Conservation (phyloP, 768 basidiomycete species). For the Pholiota microspora region DNA sequence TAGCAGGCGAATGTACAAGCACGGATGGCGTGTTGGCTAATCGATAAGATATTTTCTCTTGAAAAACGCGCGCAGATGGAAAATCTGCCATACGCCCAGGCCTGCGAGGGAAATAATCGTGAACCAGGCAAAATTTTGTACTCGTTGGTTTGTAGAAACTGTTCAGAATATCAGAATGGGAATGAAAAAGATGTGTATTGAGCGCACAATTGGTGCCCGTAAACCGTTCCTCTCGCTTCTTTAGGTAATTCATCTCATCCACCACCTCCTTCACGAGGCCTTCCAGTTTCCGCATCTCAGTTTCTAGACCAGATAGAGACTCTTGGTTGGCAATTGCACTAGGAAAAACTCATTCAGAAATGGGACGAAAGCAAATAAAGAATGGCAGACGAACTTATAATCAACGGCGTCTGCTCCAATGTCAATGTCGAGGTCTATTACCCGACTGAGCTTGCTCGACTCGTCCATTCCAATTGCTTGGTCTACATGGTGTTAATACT, state of each 20-base stretch:
- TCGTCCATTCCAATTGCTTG: slow-evolving; percentile 40
- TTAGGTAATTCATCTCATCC: slow-evolving; percentile 91
- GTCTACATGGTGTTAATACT: not conserved
- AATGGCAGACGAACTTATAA: slow-evolving; percentile 77
- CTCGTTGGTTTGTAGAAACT: slow-evolving; percentile 92
- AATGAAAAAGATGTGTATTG: not conserved
- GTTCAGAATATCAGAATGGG: slow-evolving; percentile 3
- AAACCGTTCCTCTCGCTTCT: slow-evolving; percentile 86
- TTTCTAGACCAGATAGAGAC: slow-evolving; percentile 91
- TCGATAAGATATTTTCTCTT: slow-evolving; percentile 94
- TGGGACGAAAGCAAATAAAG: not conserved
- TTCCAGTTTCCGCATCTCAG: slow-evolving; percentile 97
- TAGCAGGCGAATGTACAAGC: not conserved
- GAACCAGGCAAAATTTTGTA: slow-evolving; percentile 92
- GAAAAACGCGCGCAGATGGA: slow-evolving; percentile 94
- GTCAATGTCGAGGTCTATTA: slow-evolving; percentile 93
- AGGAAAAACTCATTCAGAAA: slow-evolving; percentile 6
- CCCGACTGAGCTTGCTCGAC: slow-evolving; percentile 51
- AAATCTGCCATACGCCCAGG: slow-evolving; percentile 91
- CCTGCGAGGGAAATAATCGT: slow-evolving; percentile 74
- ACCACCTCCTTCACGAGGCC: slow-evolving; percentile 92
- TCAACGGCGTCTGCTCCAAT: slow-evolving; percentile 98
- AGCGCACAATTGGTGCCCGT: slow-evolving; percentile 84
- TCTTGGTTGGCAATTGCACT: slow-evolving; percentile 99
- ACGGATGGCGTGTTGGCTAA: slow-evolving; percentile 24